Percentiles rank a stretch among this genome's conserved stretches.
Conservation (phyloP, 768 basidiomycete genomes). For the Rubroboletus pulcherrimus region DNA sequence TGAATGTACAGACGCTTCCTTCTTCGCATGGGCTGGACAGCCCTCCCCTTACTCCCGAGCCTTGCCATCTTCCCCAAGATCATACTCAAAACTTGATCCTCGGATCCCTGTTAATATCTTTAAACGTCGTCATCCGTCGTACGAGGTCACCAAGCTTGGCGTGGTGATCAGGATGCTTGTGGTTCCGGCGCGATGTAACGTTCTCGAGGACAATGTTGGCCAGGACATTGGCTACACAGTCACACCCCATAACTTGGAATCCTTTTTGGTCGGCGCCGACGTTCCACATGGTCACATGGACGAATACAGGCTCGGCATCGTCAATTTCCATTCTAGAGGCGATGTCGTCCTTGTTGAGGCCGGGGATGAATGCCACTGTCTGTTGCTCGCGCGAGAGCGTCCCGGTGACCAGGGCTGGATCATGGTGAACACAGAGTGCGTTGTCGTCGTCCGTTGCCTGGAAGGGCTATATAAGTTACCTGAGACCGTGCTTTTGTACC, state of each 20-base stretch:
- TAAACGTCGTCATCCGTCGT: constrained; percentile 5
- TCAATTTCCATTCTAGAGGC: constrained; percentile 4
- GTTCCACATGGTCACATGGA: neutral
- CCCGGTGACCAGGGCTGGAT: constrained; percentile 12
- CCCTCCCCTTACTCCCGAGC: constrained; percentile 14
- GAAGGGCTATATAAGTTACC: neutral
- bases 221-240: constrained; percentile 10
- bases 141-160: constrained; percentile 12
- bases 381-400: constrained; percentile 5
- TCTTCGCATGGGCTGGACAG: constrained; percentile 11
- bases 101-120: neutral
- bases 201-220: constrained; percentile 8
- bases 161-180: constrained; percentile 9
- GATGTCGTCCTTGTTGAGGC: neutral
- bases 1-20: constrained; percentile 11
- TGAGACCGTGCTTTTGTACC: constrained; percentile 6
- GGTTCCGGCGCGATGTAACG: constrained; percentile 6
- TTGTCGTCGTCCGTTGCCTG: constrained; percentile 10
- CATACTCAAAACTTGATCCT: constrained; percentile 8
- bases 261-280: constrained; percentile 8
- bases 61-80: constrained; percentile 6
- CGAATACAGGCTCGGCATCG: constrained; percentile 8
- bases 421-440: constrained; percentile 16
- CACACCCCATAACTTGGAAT: constrained; percentile 1
- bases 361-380: constrained; percentile 9